A percentile compares a stretch with the other conserved stretches of the same genome.
phyloP scores from a whole-genome alignment of 441 rosid genomes.

The Manihot esculenta region DNA sequence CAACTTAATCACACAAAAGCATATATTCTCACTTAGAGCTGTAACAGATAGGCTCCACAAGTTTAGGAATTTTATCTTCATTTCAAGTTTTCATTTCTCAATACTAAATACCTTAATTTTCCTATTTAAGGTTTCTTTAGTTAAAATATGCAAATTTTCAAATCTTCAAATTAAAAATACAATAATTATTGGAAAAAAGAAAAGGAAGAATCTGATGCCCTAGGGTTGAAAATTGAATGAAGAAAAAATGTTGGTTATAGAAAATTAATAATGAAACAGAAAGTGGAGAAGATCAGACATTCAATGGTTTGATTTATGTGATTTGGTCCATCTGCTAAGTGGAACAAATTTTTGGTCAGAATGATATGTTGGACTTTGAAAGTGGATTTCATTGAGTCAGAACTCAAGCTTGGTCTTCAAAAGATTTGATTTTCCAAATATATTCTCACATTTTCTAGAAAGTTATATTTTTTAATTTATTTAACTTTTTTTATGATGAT shows the following conservation, averaged over 20 bases:
- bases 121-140: neutral
- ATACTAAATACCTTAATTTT: neutral
- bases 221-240: neutral
- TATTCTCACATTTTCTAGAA: no score
- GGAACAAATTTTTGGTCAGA: neutral
- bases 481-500: no score
- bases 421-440: no score
- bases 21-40: neutral
- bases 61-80: no score
- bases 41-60: neutral
- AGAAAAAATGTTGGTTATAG: neutral
- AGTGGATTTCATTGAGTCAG: neutral
- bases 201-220: no score
- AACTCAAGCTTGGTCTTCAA: no score
- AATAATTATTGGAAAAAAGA: no score
- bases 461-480: no score
- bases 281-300: neutral
- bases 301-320: conserved; percentile 12
- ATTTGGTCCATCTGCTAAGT: neutral
- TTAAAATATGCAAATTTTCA: no score
- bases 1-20: conserved; percentile 2
- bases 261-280: neutral
- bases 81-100: no score
- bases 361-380: neutral
- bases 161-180: no score